These are phyloP conservation scores for Ophiostoma fasciatum DNA, from an alignment of 2,329 filamentous ascomycete genomes.

Conservation along the genomic window DNA sequence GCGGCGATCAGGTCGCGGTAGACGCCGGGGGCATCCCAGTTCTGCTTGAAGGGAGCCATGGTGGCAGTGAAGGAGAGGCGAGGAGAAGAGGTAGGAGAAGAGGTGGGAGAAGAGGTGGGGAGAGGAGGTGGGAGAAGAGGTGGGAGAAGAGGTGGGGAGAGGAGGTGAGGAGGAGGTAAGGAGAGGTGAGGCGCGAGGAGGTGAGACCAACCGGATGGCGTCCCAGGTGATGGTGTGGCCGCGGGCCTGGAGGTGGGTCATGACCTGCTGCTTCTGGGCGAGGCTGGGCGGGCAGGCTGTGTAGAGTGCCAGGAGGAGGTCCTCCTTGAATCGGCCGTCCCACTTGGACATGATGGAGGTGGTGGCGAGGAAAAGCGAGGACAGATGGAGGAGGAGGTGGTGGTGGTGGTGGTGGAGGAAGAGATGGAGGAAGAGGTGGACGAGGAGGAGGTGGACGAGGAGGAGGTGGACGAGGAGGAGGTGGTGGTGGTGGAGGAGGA, in stretches of 20 bases:
- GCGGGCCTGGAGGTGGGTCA: slow-evolving; percentile 7
- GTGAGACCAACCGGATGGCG: slow-evolving; percentile 10
- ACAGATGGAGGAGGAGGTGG: neutral
- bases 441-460: neutral
- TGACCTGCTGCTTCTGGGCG: slow-evolving; percentile 11
- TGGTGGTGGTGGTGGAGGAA: neutral
- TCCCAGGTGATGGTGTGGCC: slow-evolving; percentile 15
- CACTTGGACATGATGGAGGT: slow-evolving; percentile 9
- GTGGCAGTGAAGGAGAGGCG: neutral
- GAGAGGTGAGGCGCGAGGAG: neutral
- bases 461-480: too few relatives aligned
- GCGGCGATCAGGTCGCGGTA: slow-evolving; percentile 30
- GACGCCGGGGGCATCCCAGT: slow-evolving; percentile 24
- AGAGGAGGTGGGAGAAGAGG: neutral
- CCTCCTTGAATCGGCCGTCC: slow-evolving; percentile 7
- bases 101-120: neutral
- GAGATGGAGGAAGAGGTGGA: neutral
- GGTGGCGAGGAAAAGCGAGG: neutral
- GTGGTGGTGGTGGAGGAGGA: neutral
- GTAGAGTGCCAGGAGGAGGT: slow-evolving; percentile 12
- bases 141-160: neutral
- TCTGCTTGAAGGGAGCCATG: slow-evolving; percentile 10
- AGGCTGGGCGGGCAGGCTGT: slow-evolving; percentile 1
- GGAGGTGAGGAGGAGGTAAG: neutral
- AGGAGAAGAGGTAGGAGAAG: neutral